These are phyloP conservation scores for Penicillium steckii DNA, from an alignment of 495 filamentous ascomycete species.

Conservation along the genomic window DNA sequence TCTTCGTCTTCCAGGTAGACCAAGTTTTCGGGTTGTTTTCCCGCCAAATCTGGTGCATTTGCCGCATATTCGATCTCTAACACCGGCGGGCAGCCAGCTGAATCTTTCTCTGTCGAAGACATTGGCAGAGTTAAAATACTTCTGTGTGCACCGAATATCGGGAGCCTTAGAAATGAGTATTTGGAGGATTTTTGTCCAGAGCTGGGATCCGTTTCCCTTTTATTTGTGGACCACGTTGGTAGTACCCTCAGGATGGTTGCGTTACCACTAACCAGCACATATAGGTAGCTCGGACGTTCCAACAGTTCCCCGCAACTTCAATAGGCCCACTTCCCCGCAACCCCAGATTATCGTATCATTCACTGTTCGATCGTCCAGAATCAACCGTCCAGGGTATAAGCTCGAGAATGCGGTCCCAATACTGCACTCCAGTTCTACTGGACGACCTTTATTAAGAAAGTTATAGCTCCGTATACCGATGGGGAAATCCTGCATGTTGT, in stretches of 20 bases:
- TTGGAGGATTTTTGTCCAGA: background rate
- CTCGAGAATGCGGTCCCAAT: background rate
- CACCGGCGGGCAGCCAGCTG: background rate
- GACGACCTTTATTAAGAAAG: background rate
- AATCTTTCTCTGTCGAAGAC: background rate
- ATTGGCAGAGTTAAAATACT: background rate
- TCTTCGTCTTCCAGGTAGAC: background rate
- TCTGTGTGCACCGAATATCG: background rate
- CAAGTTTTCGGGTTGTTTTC: background rate
- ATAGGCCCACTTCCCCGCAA: constrained; percentile 1
- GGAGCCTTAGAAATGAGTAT: background rate
- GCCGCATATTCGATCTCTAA: background rate
- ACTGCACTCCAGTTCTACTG: background rate
- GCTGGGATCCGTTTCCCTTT: background rate
- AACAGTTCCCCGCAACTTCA: background rate
- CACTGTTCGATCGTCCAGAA: background rate
- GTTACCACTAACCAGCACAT: background rate
- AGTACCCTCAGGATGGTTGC: background rate
- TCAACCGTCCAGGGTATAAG: background rate
- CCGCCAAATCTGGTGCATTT: background rate
- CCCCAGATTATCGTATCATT: background rate
- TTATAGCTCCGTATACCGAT: background rate
- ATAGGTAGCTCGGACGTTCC: background rate
- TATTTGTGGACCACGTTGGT: background rate
- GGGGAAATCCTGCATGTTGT: background rate